phyloP scores from a whole-genome alignment of 148 eudicot genomes.

The Chenopodium album region DNA sequence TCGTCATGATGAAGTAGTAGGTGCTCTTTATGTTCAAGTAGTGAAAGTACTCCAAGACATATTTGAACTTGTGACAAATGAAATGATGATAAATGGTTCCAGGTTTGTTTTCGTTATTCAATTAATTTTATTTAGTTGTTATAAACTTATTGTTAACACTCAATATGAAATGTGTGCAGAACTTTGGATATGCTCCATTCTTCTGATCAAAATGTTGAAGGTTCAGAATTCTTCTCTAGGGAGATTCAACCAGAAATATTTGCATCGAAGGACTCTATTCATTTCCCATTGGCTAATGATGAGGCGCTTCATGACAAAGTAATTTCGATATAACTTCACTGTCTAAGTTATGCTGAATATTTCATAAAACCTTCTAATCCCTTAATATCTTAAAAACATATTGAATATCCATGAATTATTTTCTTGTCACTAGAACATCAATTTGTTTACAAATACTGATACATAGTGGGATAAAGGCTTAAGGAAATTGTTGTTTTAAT shows the following conservation, averaged over 20 bases:
- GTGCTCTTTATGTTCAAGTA: constrained; percentile 30
- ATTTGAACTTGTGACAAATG: constrained; percentile 77
- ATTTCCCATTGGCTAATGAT: constrained; percentile 68
- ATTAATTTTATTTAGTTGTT: constrained; percentile 11
- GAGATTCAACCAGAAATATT: constrained; percentile 60
- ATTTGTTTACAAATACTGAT: not conserved
- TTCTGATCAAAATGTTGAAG: constrained; percentile 39
- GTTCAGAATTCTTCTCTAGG: constrained; percentile 37
- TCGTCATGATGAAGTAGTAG: not conserved
- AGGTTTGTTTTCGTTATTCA: constrained; percentile 46
- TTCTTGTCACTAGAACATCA: not conserved
- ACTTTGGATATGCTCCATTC: constrained; percentile 57
- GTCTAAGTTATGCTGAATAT: not conserved
- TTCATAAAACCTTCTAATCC: not conserved
- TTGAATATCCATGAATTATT: not conserved
- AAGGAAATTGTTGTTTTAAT: not conserved
- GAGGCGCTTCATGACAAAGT: constrained; percentile 68
- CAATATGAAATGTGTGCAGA: constrained; percentile 45
- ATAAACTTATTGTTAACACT: not conserved
- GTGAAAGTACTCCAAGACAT: constrained; percentile 90
- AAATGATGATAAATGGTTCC: constrained; percentile 80
- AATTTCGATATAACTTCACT: constrained; percentile 4
- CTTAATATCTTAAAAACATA: not conserved
- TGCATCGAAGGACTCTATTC: constrained; percentile 74
- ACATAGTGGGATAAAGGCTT: not conserved